These are phyloP conservation scores for Penicillium chermesinum DNA, from an alignment of 495 filamentous ascomycete species.

Conservation along the genomic window DNA sequence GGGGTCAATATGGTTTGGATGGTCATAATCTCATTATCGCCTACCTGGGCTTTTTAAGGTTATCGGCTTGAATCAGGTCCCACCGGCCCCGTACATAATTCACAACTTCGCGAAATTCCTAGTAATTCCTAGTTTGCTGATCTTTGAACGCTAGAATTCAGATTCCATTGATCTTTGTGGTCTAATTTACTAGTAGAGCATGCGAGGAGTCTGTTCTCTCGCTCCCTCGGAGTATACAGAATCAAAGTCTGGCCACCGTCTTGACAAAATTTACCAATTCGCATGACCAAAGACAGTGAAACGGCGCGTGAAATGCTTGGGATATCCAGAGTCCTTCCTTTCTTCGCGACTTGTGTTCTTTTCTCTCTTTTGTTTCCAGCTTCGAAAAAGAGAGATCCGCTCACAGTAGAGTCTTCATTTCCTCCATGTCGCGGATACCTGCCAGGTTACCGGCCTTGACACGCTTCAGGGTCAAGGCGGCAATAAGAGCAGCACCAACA, in stretches of 20 bases:
- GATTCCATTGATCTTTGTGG: neutral
- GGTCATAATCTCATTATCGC: neutral
- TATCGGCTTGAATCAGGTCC: too few relatives aligned
- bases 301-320: neutral
- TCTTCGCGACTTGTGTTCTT: neutral
- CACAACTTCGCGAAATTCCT: too few relatives aligned
- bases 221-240: neutral
- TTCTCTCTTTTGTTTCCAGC: neutral
- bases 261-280: neutral
- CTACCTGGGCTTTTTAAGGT: too few relatives aligned
- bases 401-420: constrained; percentile 41
- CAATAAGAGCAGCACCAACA: constrained; percentile 94
- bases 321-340: neutral
- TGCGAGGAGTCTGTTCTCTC: neutral
- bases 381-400: neutral
- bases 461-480: constrained; percentile 84
- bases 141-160: neutral
- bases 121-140: too few relatives aligned
- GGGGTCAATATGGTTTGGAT: too few relatives aligned
- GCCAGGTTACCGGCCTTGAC: constrained; percentile 71
- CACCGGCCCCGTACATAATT: too few relatives aligned
- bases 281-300: neutral
- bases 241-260: neutral
- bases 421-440: constrained; percentile 69
- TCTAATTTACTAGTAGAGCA: neutral